Evolutionary conservation across 768 basidiomycete genomes (phyloP).

Genomic region (Naganishia kalamii): DNA sequence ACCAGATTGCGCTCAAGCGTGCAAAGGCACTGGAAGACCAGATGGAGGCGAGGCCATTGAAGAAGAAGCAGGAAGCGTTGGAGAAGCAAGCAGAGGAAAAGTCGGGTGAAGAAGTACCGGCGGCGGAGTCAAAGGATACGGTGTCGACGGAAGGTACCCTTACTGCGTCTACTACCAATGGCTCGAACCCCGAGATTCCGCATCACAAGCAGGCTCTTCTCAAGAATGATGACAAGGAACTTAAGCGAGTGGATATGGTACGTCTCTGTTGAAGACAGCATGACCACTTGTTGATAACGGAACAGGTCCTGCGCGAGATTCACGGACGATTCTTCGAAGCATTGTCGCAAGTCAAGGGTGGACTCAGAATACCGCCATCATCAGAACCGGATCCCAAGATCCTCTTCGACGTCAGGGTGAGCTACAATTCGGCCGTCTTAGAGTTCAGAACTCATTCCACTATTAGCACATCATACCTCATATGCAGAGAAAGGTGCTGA

Average conservation of each 20-base stretch:
- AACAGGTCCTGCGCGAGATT: constrained; percentile 71
- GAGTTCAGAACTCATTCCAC: no score
- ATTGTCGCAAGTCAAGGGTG: constrained; percentile 45
- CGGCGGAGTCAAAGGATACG: constrained; percentile 14
- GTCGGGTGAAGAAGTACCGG: constrained; percentile 42
- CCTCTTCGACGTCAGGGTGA: constrained; percentile 70
- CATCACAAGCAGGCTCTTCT: constrained; percentile 56
- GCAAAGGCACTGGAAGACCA: constrained; percentile 73
- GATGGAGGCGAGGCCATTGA: constrained; percentile 75
- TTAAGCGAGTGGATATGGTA: constrained; percentile 70
- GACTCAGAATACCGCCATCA: constrained; percentile 18
- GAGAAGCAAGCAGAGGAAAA: constrained; percentile 28
- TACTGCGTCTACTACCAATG: background rate
- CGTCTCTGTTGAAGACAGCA: constrained; percentile 26
- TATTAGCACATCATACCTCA: constrained; percentile 73
- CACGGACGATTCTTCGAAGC: constrained; percentile 69
- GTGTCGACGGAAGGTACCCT: background rate
- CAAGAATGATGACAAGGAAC: constrained; percentile 79
- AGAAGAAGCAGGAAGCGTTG: constrained; percentile 68
- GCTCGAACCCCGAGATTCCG: constrained; percentile 24
- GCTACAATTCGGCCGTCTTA: background rate
- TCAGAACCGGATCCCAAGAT: constrained; percentile 25
- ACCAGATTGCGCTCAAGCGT: constrained; percentile 62
- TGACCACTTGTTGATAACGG: background rate
- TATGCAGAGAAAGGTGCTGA: constrained; percentile 68